Percentiles rank a stretch among this genome's conserved stretches.
phyloP scores from a whole-genome alignment of 257 asterid genomes.

The Petunia axillaris region DNA sequence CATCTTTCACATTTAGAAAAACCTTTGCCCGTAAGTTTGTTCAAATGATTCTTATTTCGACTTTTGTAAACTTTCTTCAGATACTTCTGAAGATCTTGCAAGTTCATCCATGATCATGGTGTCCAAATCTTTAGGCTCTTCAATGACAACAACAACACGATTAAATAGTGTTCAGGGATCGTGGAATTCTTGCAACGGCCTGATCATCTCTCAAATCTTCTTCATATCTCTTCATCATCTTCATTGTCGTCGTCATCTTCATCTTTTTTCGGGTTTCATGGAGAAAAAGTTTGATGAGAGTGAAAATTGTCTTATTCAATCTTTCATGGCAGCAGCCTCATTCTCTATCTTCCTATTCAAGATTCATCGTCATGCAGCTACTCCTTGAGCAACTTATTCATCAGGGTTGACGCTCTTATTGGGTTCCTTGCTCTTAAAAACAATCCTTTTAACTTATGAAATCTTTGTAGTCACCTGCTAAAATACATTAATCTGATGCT shows the following conservation, averaged over 20 bases:
- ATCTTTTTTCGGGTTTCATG: not conserved
- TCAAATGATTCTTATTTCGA: not conserved
- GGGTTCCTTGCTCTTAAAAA: not conserved
- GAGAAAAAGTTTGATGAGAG: not conserved
- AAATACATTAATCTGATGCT: not conserved
- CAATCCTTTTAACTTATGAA: not conserved
- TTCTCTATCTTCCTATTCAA: not conserved
- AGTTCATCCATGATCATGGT: constrained; percentile 14
- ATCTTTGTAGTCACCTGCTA: not conserved
- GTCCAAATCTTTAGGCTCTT: not conserved
- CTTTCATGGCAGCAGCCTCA: not conserved
- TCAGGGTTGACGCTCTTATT: not conserved
- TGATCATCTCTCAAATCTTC: not conserved
- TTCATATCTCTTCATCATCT: too few species aligned
- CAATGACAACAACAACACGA: not conserved
- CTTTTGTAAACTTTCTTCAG: not conserved
- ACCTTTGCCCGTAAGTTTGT: not conserved
- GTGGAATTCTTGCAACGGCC: not conserved
- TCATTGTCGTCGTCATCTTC: not conserved
- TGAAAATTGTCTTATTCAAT: not conserved
- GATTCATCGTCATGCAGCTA: not conserved
- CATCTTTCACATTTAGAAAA: not conserved
- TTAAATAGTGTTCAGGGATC: not conserved
- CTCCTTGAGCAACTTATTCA: not conserved
- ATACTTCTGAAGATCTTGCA: constrained; percentile 4